A percentile compares a stretch with the other conserved stretches of the same genome.
Evolutionary conservation across 2,329 filamentous ascomycete species (phyloP).

Genomic region (Gaeumannomyces sp.): DNA sequence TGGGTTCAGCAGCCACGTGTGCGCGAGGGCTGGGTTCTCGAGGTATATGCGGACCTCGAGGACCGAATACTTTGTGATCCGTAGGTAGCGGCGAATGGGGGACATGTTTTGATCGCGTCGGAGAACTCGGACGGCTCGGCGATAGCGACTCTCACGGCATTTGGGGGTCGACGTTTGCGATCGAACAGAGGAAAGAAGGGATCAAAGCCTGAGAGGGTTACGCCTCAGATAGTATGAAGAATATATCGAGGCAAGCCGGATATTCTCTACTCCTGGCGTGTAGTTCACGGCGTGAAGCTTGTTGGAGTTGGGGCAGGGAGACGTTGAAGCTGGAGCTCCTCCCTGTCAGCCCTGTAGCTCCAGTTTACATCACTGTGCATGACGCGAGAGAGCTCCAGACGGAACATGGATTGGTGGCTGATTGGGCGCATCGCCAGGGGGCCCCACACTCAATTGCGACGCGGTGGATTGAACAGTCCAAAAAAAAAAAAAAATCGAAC

Average conservation of each 20-base stretch:
- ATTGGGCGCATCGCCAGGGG: not conserved
- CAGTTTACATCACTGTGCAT: conserved; percentile 9
- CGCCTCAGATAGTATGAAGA: too few relatives aligned
- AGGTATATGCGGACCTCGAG: conserved; percentile 97
- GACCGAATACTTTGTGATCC: conserved; percentile 88
- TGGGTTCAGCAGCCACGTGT: conserved; percentile 77
- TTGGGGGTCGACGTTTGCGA: not conserved
- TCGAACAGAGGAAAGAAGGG: not conserved
- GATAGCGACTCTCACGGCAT: not conserved
- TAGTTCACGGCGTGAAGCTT: not conserved
- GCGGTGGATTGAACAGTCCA: not conserved
- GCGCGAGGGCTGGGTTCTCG: conserved; percentile 76
- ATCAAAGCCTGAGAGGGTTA: not conserved
- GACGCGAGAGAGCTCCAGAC: not conserved
- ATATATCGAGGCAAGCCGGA: not conserved
- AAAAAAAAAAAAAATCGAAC: not conserved
- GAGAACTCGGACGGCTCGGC: not conserved
- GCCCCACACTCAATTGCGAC: not conserved
- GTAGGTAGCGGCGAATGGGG: conserved; percentile 79
- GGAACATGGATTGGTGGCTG: not conserved
- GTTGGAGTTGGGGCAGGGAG: not conserved
- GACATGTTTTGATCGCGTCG: conserved; percentile 52
- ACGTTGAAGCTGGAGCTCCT: not conserved
- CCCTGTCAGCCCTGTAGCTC: conserved; percentile 6
- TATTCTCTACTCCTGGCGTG: not conserved